Base-by-base conservation (phyloP, 2,329 filamentous ascomycete genomes). In the Dactylellina haptotyla region DNA sequence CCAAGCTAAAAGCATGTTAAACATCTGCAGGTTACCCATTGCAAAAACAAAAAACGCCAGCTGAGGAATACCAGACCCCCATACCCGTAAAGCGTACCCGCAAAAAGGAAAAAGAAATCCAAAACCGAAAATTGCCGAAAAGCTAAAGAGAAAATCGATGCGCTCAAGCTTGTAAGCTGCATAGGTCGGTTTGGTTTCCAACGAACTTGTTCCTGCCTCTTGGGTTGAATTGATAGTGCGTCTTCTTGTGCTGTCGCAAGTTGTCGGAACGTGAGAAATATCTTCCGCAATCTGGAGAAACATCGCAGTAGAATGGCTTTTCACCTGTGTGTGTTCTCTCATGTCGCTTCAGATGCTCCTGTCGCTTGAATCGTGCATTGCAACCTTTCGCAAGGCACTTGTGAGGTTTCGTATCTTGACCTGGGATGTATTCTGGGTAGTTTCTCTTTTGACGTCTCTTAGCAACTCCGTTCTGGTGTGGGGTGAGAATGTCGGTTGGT, bases 221-320 rank as follows among this genome's bases (percentile, higher is more conserved):
- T 16, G 69, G 69, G 46, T 73, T 73, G 54, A 58, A 73, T 26
- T 77, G 76, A 57, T 75, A 76, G 37, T 78, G 77, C 9, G 76
- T 77, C 59, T 67, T 71, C n/a, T 59, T 61, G 51, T 78, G 77
- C 18, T 75, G 65, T 26, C 71, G 56, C 25, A 77, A 65, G 18
- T 78, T 78, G 37, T 78, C 77, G 18, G 62, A 76, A 48, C 77
- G 67, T 16, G 76, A 77, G 56, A 78, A 78, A n/a, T 28, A 62
- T 51, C 51, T 77, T 1, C 75, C 70, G 50, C 77, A 78, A 20
- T 73, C 69, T 30, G 59, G 58, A 23, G 39, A 50, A 16, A 75
- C 61, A 28, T 66, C 46, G 45, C 77, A 78, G 9, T 41, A 45
- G 54, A 73, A 78, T 14, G 76, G 76, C 8, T 65, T 76, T 64